Evolutionary conservation across 2,329 filamentous ascomycete genomes (phyloP), one percentile per base, ranked within the genome.

Genomic region (Penicillium olsonii): DNA sequence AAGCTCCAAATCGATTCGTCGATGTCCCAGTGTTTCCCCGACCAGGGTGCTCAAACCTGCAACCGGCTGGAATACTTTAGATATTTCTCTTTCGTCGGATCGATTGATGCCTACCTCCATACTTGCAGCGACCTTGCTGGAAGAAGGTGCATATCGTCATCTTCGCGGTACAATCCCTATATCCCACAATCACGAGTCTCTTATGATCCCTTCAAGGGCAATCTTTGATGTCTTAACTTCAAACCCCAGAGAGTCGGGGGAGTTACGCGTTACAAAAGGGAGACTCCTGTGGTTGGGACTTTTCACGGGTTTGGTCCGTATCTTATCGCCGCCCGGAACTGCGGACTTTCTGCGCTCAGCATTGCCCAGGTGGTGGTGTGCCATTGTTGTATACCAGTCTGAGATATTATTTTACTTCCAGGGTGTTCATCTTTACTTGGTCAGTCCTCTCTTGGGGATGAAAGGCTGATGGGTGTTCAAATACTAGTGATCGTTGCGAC

Each of bases 81-180:
- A 8, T 12, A 15, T 15, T 11, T 18, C 9, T 15, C 19, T 41
- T 40, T 43, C 27, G 31, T 15, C 18, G 41, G 24, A 41, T 37
- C 48, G 14, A 49, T 37, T 8, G 37, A 7, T n/a, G 45, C 76
- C 56, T 74, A 85, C 84, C 75, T 71, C 85, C 85, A 65, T 80
- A 84, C 62, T 74, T 82, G 75, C 87, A 90, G 54, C 76, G 77
- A 37, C 85, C 85, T 65, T 84, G 78, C 65, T 80, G 78, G 63
- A 78, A 90, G 67, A 82, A 89, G 55, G 70, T 78, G 75, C 87
- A 90, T 48, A 87, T 60, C 11, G 64, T 65, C 74, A 76, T 76
- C 15, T 44, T 66, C 48, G 12, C 42, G 29, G 34, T 26, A 42
- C 26, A 45, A 44, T 19, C 15, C n/a, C n/a, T 24, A 4, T 8